Percentiles rank a stretch among this genome's conserved stretches.
phyloP scores from a whole-genome alignment of 2,329 filamentous ascomycete species.

The Claviceps lovelessii region DNA sequence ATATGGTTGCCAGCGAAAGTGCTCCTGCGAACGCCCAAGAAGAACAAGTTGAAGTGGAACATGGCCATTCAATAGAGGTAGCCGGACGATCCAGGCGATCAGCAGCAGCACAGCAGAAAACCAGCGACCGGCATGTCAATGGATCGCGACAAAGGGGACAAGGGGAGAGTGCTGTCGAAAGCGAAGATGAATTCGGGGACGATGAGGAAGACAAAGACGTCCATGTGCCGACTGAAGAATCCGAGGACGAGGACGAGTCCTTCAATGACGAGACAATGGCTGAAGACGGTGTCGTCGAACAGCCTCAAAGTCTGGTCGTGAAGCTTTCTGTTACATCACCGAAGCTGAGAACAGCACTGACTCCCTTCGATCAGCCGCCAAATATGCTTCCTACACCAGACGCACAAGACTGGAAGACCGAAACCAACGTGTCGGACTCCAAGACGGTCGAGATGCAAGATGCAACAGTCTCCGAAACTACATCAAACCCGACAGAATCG shows the following conservation, averaged over 20 bases:
- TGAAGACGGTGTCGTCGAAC: conserved; percentile 37
- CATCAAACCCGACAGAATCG: background rate
- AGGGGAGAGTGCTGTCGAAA: conserved; percentile 47
- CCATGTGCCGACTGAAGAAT: conserved; percentile 42
- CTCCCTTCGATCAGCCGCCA: conserved; percentile 10
- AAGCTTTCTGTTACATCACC: conserved; percentile 46
- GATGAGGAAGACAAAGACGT: conserved; percentile 59
- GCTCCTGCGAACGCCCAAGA: conserved; percentile 31
- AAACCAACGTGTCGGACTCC: conserved; percentile 6
- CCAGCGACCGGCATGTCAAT: conserved; percentile 32
- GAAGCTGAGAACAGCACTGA: conserved; percentile 20
- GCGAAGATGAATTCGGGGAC: conserved; percentile 61
- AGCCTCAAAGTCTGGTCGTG: conserved; percentile 53
- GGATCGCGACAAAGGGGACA: conserved; percentile 26
- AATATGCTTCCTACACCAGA: conserved; percentile 12
- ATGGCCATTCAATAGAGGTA: conserved; percentile 26
- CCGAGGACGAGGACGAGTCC: conserved; percentile 41
- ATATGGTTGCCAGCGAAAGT: conserved; percentile 43
- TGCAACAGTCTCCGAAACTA: conserved; percentile 5
- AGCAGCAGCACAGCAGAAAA: conserved; percentile 33
- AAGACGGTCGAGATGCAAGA: conserved; percentile 15
- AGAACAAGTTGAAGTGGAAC: conserved; percentile 26
- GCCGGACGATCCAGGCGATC: conserved; percentile 36
- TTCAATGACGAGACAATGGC: conserved; percentile 42
- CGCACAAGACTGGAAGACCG: conserved; percentile 9